Evolutionary conservation across 1,284 basidiomycete species (phyloP).

Genomic region (Cutaneotrichosporon cavernicola): DNA sequence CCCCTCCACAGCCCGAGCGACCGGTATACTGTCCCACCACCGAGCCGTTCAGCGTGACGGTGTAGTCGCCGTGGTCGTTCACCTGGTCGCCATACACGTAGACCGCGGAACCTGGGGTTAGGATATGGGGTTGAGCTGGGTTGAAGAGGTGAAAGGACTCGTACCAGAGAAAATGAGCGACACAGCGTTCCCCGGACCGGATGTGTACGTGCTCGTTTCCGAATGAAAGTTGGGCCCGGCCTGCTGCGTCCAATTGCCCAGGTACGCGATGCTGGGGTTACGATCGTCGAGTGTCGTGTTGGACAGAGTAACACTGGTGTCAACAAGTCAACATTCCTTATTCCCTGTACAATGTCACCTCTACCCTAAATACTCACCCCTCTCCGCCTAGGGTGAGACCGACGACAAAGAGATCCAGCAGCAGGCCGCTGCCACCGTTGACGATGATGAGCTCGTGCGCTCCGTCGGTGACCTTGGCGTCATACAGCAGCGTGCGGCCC

Average conservation of each 20-base stretch:
- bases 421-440: conserved; percentile 41
- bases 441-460: conserved; percentile 35
- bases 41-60: conserved; percentile 46
- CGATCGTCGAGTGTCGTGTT: conserved; percentile 50
- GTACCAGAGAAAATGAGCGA: conserved; percentile 43
- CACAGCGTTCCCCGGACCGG: conserved; percentile 37
- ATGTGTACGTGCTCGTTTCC: conserved; percentile 44
- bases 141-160: not conserved
- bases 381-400: conserved; percentile 37
- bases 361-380: conserved; percentile 31
- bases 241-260: conserved; percentile 49
- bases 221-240: conserved; percentile 42
- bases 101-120: conserved; percentile 45
- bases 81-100: conserved; percentile 54
- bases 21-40: conserved; percentile 36
- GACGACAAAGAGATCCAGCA: conserved; percentile 42
- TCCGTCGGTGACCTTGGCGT: conserved; percentile 25
- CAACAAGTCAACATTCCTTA: conserved; percentile 5
- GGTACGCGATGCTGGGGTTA: conserved; percentile 37
- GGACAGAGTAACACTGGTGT: conserved; percentile 37
- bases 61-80: conserved; percentile 53
- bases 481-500: conserved; percentile 37
- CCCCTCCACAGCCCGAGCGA: conserved; percentile 48
- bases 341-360: not conserved
- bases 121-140: not conserved